Evolutionary conservation across 495 filamentous ascomycete genomes (phyloP).

Genomic region (Hypoxylon subgilvum): DNA sequence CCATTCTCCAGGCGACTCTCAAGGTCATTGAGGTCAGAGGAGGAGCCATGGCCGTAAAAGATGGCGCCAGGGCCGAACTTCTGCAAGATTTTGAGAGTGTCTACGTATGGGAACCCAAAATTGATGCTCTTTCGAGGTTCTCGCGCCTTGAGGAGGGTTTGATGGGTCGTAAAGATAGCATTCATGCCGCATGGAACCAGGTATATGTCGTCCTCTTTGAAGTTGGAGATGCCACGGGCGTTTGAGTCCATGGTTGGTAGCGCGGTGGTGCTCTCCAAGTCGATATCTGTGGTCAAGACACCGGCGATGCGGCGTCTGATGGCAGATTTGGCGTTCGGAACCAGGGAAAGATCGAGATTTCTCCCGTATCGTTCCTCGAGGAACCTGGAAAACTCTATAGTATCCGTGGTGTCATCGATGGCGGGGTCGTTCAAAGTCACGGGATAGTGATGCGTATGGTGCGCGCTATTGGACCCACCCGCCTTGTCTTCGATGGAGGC

Average conservation of each 20-base stretch:
- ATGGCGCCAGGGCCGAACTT: constrained; percentile 92
- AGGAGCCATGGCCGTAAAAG: constrained; percentile 87
- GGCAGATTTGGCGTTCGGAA: constrained; percentile 81
- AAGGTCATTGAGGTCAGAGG: constrained; percentile 84
- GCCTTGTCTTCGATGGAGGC: constrained; percentile 55
- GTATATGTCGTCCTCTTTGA: constrained; percentile 88
- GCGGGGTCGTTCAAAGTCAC: constrained; percentile 4
- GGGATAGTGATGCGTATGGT: constrained; percentile 19
- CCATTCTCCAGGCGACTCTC: constrained; percentile 73
- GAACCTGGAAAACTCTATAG: constrained; percentile 73
- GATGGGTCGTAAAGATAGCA: constrained; percentile 88
- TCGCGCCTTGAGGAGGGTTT: constrained; percentile 66
- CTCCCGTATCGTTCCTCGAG: constrained; percentile 95
- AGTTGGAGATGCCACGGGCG: constrained; percentile 65
- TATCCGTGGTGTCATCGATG: constrained; percentile 48
- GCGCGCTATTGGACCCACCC: constrained; percentile 10
- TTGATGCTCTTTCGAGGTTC: constrained; percentile 70
- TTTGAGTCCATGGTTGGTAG: constrained; percentile 49
- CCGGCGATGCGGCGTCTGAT: constrained; percentile 88
- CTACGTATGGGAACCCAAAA: constrained; percentile 91
- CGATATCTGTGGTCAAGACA: constrained; percentile 74
- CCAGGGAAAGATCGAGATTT: constrained; percentile 79
- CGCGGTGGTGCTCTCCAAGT: constrained; percentile 54
- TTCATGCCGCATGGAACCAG: constrained; percentile 92
- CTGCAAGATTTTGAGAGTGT: constrained; percentile 91